These are phyloP conservation scores for Elsinoe arachidis DNA, from an alignment of 2,329 filamentous ascomycete species.

Conservation along the genomic window DNA sequence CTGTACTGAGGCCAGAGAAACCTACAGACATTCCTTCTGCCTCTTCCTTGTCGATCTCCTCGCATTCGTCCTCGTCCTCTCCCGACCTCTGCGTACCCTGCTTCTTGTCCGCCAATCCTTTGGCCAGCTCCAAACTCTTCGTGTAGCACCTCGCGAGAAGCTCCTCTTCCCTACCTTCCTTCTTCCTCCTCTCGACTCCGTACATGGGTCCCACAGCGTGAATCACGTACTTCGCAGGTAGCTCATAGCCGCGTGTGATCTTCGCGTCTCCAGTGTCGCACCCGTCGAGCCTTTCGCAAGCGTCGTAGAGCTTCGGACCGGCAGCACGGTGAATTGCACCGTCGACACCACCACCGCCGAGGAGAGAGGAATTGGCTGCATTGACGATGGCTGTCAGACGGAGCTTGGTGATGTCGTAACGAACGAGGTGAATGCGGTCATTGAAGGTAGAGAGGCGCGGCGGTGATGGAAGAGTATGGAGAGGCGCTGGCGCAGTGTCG, in stretches of 20 bases:
- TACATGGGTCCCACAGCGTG: slow-evolving; percentile 88
- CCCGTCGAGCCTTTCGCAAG: slow-evolving; percentile 63
- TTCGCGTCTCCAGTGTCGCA: slow-evolving; percentile 74
- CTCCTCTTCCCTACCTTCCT: slow-evolving; percentile 30
- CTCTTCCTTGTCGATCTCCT: slow-evolving; percentile 33
- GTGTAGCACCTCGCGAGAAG: slow-evolving; percentile 59
- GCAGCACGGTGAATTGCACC: slow-evolving; percentile 74
- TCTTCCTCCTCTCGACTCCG: slow-evolving; percentile 28
- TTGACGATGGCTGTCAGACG: slow-evolving; percentile 80
- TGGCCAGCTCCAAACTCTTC: slow-evolving; percentile 61
- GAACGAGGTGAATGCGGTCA: slow-evolving; percentile 59
- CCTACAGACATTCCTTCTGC: slow-evolving; percentile 63
- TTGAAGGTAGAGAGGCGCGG: slow-evolving; percentile 45
- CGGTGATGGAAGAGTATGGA: slow-evolving; percentile 52
- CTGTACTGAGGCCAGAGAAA: slow-evolving; percentile 79
- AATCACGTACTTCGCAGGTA: slow-evolving; percentile 73
- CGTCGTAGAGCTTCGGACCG: slow-evolving; percentile 56
- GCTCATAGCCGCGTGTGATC: slow-evolving; percentile 66
- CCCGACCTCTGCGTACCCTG: not conserved
- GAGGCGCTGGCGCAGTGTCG: slow-evolving; percentile 32
- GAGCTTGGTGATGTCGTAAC: slow-evolving; percentile 74
- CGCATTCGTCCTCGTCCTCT: not conserved
- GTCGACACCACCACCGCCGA: slow-evolving; percentile 79
- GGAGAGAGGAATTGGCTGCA: slow-evolving; percentile 70
- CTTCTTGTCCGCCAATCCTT: not conserved